A percentile compares a stretch with the other conserved stretches of the same genome.
phyloP scores from a whole-genome alignment of 805 yeast genomes.

The Maudiozyma saulgeensis region DNA sequence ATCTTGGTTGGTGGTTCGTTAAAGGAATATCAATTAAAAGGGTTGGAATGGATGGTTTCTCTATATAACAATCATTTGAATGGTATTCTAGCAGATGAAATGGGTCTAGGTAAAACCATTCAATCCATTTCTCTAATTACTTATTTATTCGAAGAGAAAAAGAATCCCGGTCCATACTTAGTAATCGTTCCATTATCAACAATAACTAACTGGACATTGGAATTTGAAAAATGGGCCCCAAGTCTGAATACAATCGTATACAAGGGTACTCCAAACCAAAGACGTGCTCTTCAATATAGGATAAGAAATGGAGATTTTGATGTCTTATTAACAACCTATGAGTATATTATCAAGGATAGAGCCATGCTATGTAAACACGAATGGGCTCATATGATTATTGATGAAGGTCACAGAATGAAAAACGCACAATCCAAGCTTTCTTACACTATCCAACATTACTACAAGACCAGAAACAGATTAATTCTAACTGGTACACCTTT shows the following conservation, averaged over 20 bases:
- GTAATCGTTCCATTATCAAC: conserved; percentile 81
- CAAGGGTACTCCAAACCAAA: conserved; percentile 67
- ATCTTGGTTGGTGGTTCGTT: conserved; percentile 68
- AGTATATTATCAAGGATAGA: conserved; percentile 70
- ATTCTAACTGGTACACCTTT: conserved; percentile 84
- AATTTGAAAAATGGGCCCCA: conserved; percentile 89
- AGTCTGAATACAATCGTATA: conserved; percentile 57
- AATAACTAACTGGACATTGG: conserved; percentile 76
- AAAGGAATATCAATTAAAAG: conserved; percentile 80
- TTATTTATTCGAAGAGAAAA: conserved; percentile 58
- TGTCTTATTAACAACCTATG: conserved; percentile 71
- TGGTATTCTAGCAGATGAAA: conserved; percentile 97
- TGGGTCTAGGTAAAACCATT: conserved; percentile 96
- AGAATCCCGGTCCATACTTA: conserved; percentile 58
- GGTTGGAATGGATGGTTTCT: conserved; percentile 98
- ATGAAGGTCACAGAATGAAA: conserved; percentile 87
- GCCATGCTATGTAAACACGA: conserved; percentile 57
- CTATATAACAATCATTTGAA: conserved; percentile 87
- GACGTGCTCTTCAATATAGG: conserved; percentile 56
- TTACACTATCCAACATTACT: conserved; percentile 57
- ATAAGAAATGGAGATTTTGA: conserved; percentile 63
- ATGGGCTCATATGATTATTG: conserved; percentile 83
- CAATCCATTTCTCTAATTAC: conserved; percentile 73
- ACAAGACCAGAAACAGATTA: conserved; percentile 65
- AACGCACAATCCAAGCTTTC: conserved; percentile 69